Conservation (phyloP, 148 eudicot genomes). For the Suaeda aralocaspica region DNA sequence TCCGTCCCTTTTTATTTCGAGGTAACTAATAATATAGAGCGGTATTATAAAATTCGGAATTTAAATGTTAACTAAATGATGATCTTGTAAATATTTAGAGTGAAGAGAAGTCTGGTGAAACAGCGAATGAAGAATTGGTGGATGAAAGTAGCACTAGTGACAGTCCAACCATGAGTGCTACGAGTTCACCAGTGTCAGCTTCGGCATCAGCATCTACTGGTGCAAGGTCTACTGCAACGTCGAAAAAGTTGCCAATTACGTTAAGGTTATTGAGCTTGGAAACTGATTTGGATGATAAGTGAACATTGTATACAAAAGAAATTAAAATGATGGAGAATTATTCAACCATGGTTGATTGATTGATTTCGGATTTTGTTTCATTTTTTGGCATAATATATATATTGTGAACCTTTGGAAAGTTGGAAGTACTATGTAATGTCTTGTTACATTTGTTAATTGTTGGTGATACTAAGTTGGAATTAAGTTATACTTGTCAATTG, state of each 20-base stretch:
- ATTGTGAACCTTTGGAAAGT: background rate
- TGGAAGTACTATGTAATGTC: background rate
- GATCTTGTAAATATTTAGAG: too few species aligned
- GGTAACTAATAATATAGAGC: too few species aligned
- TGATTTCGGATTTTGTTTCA: background rate
- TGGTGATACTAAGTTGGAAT: too few species aligned
- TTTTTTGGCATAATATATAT: background rate
- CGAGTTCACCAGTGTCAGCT: conserved; percentile 16
- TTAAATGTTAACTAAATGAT: too few species aligned
- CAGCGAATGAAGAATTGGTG: conserved; percentile 10
- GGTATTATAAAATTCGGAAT: too few species aligned
- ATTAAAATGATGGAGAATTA: background rate
- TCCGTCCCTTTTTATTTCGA: too few species aligned
- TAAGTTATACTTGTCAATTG: too few species aligned
- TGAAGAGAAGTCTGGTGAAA: conserved; percentile 20
- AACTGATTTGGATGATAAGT: conserved; percentile 6
- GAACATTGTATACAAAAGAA: background rate
- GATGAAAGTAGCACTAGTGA: conserved; percentile 19
- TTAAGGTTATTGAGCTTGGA: conserved; percentile 23
- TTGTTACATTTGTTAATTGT: too few species aligned
- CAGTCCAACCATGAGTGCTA: conserved; percentile 16
- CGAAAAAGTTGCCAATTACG: conserved; percentile 10
- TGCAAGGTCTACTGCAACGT: background rate
- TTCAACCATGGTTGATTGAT: conserved; percentile 13
- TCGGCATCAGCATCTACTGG: background rate